phyloP scores from a whole-genome alignment of 352 stramenopile species.

The Pseudoperonospora humuli region DNA sequence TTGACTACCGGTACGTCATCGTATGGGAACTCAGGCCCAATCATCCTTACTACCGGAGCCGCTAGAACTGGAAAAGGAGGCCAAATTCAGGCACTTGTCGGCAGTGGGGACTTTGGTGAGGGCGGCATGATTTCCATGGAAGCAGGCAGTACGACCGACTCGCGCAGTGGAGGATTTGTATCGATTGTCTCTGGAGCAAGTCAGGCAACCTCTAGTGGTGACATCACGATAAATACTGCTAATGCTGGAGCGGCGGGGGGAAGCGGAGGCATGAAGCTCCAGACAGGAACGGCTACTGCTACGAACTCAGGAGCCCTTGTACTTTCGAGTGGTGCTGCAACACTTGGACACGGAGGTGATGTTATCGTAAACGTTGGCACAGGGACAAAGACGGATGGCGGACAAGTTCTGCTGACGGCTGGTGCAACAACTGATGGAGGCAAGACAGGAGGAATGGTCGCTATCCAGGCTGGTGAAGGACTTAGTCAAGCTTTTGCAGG shows the following conservation, averaged over 20 bases:
- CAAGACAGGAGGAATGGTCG: constrained; percentile 39
- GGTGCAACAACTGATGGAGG: constrained; percentile 40
- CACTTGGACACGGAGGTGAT: constrained; percentile 52
- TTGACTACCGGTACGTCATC: constrained; percentile 35
- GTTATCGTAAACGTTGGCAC: constrained; percentile 43
- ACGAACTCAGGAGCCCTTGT: constrained; percentile 49
- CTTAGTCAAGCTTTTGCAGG: constrained; percentile 53
- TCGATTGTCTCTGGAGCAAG: constrained; percentile 51
- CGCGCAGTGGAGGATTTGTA: constrained; percentile 56
- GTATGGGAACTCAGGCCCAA: constrained; percentile 46
- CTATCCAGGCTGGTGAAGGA: constrained; percentile 55
- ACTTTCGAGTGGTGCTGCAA: constrained; percentile 44
- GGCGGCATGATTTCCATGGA: constrained; percentile 70
- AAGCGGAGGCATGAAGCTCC: constrained; percentile 48
- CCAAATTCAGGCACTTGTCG: constrained; percentile 42
- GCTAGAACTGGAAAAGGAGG: constrained; percentile 45
- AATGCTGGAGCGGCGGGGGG: constrained; percentile 50
- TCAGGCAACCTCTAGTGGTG: constrained; percentile 54
- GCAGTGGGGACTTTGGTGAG: constrained; percentile 69
- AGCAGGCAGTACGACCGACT: constrained; percentile 62
- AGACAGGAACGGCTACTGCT: constrained; percentile 46
- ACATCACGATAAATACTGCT: constrained; percentile 50
- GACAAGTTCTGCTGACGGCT: constrained; percentile 60
- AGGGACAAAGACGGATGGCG: constrained; percentile 47
- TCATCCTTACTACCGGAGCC: constrained; percentile 45